A percentile compares a stretch with the other conserved stretches of the same genome.
Conservation (phyloP, 495 filamentous ascomycete genomes). For the Cladorrhinum samala region DNA sequence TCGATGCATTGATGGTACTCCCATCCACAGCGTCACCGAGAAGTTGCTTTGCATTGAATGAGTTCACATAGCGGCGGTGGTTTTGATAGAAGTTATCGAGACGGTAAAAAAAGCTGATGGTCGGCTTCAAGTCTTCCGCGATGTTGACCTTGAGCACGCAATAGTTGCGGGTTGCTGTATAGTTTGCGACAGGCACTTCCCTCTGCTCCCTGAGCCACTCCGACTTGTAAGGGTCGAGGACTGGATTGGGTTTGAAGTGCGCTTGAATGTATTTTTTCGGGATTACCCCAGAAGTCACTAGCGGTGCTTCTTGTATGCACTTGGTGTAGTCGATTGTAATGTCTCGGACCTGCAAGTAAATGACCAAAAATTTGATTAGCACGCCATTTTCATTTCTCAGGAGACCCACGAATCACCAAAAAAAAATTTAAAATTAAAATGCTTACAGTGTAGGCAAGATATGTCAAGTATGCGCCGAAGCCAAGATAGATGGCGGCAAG, state of each 20-base stretch:
- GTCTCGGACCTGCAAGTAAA: constrained; percentile 89
- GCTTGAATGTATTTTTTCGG: constrained; percentile 50
- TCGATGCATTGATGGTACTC: constrained; percentile 53
- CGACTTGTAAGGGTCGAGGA: constrained; percentile 23
- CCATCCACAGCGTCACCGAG: constrained; percentile 61
- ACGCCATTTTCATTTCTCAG: background rate
- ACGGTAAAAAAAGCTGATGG: constrained; percentile 87
- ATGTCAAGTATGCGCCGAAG: constrained; percentile 30
- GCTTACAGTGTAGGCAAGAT: constrained; percentile 27
- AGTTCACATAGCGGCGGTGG: constrained; percentile 91
- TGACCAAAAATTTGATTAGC: constrained; percentile 28
- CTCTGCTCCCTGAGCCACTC: constrained; percentile 19
- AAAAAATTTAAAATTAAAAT: background rate
- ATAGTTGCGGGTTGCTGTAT: constrained; percentile 12
- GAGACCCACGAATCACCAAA: no score
- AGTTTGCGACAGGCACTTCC: constrained; percentile 19
- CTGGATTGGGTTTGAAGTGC: constrained; percentile 48
- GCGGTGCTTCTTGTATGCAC: constrained; percentile 52
- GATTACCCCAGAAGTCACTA: constrained; percentile 34
- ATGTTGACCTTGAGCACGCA: constrained; percentile 75
- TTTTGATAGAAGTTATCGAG: constrained; percentile 99
- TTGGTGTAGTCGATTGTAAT: constrained; percentile 83
- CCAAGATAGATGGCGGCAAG: constrained; percentile 31
- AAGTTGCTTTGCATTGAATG: constrained; percentile 76
- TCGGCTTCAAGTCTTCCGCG: constrained; percentile 67